These are phyloP conservation scores for Fomitopsis betulina DNA, from an alignment of 1,284 basidiomycete species.

Conservation along the genomic window DNA sequence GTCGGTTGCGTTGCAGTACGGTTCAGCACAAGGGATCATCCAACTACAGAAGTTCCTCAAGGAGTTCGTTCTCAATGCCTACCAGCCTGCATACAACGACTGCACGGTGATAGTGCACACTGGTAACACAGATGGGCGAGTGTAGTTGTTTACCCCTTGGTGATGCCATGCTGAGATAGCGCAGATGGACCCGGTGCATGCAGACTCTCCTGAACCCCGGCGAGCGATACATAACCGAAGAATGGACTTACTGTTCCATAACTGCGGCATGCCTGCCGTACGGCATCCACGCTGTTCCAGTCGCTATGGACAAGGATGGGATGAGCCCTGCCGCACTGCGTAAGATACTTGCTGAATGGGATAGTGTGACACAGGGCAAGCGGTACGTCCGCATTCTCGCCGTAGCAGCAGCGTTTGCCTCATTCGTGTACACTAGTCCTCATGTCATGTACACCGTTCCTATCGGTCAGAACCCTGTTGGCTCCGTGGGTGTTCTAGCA, in stretches of 20 bases:
- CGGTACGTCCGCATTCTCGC: slow-evolving; percentile 18
- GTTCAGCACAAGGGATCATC: slow-evolving; percentile 51
- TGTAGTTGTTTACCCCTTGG: neutral
- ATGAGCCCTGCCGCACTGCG: slow-evolving; percentile 63
- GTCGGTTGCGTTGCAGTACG: slow-evolving; percentile 70
- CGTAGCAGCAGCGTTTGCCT: neutral
- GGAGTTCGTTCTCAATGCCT: slow-evolving; percentile 60
- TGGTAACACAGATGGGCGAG: slow-evolving; percentile 75
- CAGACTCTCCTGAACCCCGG: slow-evolving; percentile 66
- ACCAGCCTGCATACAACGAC: slow-evolving; percentile 66
- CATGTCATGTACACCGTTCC: slow-evolving; percentile 75
- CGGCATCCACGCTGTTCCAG: slow-evolving; percentile 47
- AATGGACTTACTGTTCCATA: slow-evolving; percentile 67
- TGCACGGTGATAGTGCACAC: slow-evolving; percentile 60
- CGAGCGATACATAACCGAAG: slow-evolving; percentile 67
- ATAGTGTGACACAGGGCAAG: slow-evolving; percentile 47
- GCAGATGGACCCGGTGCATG: slow-evolving; percentile 47
- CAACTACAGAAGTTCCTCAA: slow-evolving; percentile 49
- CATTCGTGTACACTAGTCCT: slow-evolving; percentile 40
- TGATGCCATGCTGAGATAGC: neutral
- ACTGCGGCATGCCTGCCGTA: slow-evolving; percentile 40
- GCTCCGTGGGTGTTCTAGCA: slow-evolving; percentile 44
- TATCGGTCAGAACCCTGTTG: slow-evolving; percentile 79
- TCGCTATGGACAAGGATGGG: slow-evolving; percentile 73
- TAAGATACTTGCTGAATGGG: slow-evolving; percentile 61